These are phyloP conservation scores for Triglochin maritima DNA, from an alignment of 106 monocot species.

Conservation along the genomic window DNA sequence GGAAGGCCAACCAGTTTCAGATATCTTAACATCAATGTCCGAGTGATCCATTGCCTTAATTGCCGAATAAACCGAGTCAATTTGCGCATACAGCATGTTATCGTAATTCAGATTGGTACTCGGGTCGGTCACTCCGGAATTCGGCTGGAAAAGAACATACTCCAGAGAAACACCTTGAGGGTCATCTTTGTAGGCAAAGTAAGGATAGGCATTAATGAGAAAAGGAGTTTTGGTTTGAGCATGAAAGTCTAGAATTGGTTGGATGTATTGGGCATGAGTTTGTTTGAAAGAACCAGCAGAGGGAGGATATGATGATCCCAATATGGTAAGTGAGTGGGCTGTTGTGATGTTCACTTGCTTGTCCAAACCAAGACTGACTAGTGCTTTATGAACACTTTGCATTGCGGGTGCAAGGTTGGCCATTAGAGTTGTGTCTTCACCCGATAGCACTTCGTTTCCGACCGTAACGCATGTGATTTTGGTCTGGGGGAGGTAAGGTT, in stretches of 20 bases:
- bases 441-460: neutral
- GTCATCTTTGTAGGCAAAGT: neutral
- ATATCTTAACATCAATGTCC: neutral
- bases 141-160: neutral
- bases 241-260: neutral
- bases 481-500: neutral
- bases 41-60: neutral
- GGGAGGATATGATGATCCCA: neutral
- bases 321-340: neutral
- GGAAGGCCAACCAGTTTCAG: neutral
- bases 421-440: neutral
- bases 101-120: neutral
- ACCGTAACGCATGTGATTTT: neutral
- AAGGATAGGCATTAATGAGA: neutral
- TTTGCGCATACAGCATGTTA: constrained; percentile 1
- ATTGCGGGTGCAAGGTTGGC: neutral
- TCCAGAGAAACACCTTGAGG: neutral
- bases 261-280: neutral
- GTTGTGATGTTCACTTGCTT: neutral
- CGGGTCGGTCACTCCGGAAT: neutral
- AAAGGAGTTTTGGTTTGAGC: neutral
- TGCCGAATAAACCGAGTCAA: neutral
- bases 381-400: neutral
- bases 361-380: neutral
- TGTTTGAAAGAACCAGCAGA: neutral